A percentile compares a stretch with the other conserved stretches of the same genome.
These are phyloP conservation scores for Begonia loranthoides DNA, from an alignment of 306 rosid species.

Conservation along the genomic window DNA sequence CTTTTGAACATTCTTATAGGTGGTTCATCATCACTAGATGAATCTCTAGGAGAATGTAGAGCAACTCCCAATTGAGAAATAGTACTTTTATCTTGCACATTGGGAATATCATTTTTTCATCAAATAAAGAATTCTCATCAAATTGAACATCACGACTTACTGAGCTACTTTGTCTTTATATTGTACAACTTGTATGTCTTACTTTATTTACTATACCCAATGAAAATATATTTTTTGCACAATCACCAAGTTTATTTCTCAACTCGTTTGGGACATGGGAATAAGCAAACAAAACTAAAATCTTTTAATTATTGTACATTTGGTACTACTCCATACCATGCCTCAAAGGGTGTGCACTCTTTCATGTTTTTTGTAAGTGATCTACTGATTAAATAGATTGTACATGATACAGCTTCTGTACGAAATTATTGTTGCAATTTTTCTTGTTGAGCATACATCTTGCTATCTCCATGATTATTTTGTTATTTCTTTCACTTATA, in stretches of 20 bases:
- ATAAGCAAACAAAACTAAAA: neutral
- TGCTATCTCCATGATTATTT: neutral
- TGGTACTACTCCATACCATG: neutral
- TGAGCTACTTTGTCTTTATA: neutral
- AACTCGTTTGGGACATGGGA: neutral
- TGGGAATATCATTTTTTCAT: too few species aligned
- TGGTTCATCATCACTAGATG: too few species aligned
- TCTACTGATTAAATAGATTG: neutral
- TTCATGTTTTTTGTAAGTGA: neutral
- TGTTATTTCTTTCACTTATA: neutral
- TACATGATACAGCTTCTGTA: neutral
- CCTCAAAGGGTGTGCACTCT: neutral
- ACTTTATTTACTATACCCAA: neutral
- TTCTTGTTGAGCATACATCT: neutral
- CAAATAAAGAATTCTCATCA: neutral
- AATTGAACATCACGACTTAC: too few species aligned
- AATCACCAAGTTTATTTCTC: neutral
- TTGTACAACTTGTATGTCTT: neutral
- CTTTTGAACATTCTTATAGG: too few species aligned
- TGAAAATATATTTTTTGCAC: neutral
- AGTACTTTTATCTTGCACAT: too few species aligned
- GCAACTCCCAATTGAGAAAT: too few species aligned
- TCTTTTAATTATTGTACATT: neutral
- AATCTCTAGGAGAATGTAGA: too few species aligned
- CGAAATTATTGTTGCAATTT: neutral